These are phyloP conservation scores for Drosera capensis DNA, from an alignment of 148 eudicot species.

Conservation along the genomic window DNA sequence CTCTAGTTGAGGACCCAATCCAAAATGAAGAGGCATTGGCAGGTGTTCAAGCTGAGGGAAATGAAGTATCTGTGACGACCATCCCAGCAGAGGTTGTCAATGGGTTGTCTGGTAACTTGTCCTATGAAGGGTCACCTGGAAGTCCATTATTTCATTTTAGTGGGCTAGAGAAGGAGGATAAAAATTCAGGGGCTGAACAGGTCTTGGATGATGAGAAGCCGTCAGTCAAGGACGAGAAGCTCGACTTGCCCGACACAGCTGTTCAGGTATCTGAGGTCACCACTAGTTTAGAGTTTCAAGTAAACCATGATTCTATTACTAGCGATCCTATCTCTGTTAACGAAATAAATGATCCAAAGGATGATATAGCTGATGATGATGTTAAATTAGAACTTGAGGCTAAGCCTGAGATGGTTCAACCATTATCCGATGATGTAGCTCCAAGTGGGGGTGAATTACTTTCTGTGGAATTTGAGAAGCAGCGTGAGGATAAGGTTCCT, in stretches of 20 bases:
- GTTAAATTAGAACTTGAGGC: constrained; percentile 87
- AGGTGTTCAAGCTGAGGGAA: constrained; percentile 13
- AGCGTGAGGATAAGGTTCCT: constrained; percentile 34
- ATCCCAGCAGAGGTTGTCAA: neutral
- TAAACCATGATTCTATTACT: constrained; percentile 85
- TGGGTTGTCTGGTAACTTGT: constrained; percentile 9
- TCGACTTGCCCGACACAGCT: constrained; percentile 38
- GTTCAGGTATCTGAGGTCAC: constrained; percentile 93
- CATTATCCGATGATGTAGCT: constrained; percentile 44
- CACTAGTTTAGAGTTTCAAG: constrained; percentile 71
- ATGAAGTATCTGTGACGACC: constrained; percentile 7
- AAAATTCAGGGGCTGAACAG: constrained; percentile 11
- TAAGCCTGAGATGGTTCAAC: constrained; percentile 82
- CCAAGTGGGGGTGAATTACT: constrained; percentile 46
- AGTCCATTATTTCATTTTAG: constrained; percentile 10
- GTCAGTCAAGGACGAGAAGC: constrained; percentile 32
- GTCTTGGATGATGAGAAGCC: constrained; percentile 28
- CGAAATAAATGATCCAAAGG: constrained; percentile 80
- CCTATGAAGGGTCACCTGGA: constrained; percentile 13
- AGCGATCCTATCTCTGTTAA: constrained; percentile 62
- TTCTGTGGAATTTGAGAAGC: constrained; percentile 73
- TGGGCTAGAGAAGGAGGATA: constrained; percentile 13
- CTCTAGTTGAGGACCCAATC: constrained; percentile 12
- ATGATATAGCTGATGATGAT: constrained; percentile 86
- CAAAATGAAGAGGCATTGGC: constrained; percentile 12